Percentiles rank a stretch among this genome's conserved stretches.
phyloP scores from a whole-genome alignment of 768 basidiomycete genomes.

The Melanogaster broomeanus region DNA sequence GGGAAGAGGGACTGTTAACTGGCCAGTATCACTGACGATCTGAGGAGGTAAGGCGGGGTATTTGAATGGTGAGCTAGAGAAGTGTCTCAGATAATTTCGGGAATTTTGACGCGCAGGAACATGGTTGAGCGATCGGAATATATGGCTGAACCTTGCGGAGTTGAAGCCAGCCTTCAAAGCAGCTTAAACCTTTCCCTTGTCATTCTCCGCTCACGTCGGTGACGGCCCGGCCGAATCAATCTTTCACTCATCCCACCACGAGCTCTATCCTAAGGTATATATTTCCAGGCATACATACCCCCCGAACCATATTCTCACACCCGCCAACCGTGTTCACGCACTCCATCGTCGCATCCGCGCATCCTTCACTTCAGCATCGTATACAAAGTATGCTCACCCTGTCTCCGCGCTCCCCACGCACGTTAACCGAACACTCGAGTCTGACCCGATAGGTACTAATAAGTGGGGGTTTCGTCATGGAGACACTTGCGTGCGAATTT shows the following conservation, averaged over 20 bases:
- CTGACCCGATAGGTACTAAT: too few species aligned
- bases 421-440: background rate
- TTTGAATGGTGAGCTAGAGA: background rate
- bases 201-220: conserved; percentile 35
- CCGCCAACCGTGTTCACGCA: too few species aligned
- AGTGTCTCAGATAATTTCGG: conserved; percentile 2
- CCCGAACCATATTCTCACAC: too few species aligned
- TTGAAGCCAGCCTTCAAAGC: too few species aligned
- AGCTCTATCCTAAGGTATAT: too few species aligned
- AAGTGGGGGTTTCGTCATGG: conserved; percentile 2
- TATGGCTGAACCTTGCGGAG: conserved; percentile 17
- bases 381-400: background rate
- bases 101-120: conserved; percentile 13
- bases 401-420: conserved; percentile 8
- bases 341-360: conserved; percentile 7
- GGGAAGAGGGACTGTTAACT: background rate
- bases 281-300: too few species aligned
- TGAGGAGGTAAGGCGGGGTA: conserved; percentile 4
- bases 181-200: conserved; percentile 19
- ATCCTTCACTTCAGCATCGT: background rate
- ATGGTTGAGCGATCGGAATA: conserved; percentile 15
- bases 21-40: conserved; percentile 1
- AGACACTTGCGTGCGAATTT: background rate
- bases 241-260: conserved; percentile 20
- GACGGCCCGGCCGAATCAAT: conserved; percentile 17